These are phyloP conservation scores for Aspergillus nidulans DNA, from an alignment of 495 filamentous ascomycete species.

Conservation along the genomic window DNA sequence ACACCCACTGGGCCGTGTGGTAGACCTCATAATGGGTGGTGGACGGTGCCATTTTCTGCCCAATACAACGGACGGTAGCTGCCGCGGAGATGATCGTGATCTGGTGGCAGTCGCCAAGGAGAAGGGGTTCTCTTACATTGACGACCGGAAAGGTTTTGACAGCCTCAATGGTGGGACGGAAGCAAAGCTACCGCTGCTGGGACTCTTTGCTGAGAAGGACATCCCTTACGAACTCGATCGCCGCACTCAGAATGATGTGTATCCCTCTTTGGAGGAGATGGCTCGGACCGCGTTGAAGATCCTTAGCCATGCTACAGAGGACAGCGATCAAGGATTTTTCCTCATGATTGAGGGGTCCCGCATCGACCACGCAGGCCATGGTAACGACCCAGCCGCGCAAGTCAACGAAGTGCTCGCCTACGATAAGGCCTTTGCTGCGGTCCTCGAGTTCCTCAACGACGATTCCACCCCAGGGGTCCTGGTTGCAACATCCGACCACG, in stretches of 20 bases:
- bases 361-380: conserved; percentile 94
- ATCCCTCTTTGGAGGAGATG: conserved; percentile 93
- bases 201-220: conserved; percentile 77
- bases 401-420: conserved; percentile 93
- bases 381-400: conserved; percentile 92
- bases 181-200: conserved; percentile 77
- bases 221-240: conserved; percentile 94
- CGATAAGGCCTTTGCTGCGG: conserved; percentile 75
- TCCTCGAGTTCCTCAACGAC: conserved; percentile 77
- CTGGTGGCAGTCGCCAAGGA: conserved; percentile 62
- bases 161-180: conserved; percentile 61
- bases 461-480: conserved; percentile 71
- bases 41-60: conserved; percentile 91
- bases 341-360: conserved; percentile 95
- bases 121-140: conserved; percentile 75
- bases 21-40: conserved; percentile 90
- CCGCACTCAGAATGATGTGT: conserved; percentile 66
- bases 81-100: conserved; percentile 69
- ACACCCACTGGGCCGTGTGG: conserved; percentile 74
- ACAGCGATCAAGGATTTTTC: conserved; percentile 92
- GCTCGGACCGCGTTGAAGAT: conserved; percentile 72
- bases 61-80: conserved; percentile 70
- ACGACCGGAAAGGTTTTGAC: conserved; percentile 73
- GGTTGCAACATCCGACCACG: conserved; percentile 88
- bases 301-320: conserved; percentile 75